Evolutionary conservation across 2,329 filamentous ascomycete species (phyloP).

Genomic region (Podosphaera xanthii): DNA sequence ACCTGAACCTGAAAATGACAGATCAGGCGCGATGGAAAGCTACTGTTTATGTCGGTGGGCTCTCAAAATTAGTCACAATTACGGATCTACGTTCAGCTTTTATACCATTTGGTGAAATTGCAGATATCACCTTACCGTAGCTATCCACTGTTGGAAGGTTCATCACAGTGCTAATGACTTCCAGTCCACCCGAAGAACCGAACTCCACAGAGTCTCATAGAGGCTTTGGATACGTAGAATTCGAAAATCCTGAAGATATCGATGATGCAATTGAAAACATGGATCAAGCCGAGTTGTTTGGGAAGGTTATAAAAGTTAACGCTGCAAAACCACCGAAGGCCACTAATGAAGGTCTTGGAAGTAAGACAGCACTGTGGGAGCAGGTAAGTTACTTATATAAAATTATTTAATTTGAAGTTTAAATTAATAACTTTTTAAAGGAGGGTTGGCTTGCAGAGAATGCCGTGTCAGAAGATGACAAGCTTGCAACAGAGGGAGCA

Average conservation of each 20-base stretch:
- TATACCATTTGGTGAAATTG: slow-evolving; percentile 88
- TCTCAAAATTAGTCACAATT: slow-evolving; percentile 55
- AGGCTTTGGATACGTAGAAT: slow-evolving; percentile 94
- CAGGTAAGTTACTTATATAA: slow-evolving; percentile 39
- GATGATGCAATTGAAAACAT: slow-evolving; percentile 97
- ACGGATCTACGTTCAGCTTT: slow-evolving; percentile 73
- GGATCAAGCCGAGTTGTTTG: slow-evolving; percentile 91
- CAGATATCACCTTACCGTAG: slow-evolving; percentile 61
- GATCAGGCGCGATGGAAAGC: slow-evolving; percentile 68
- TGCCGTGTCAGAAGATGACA: slow-evolving; percentile 63
- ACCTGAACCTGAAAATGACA: slow-evolving; percentile 32
- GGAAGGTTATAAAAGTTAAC: slow-evolving; percentile 75
- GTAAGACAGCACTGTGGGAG: slow-evolving; percentile 89
- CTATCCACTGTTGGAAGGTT: slow-evolving; percentile 3
- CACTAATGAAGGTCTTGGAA: slow-evolving; percentile 65
- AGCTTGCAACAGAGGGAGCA: slow-evolving; percentile 31
- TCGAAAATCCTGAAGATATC: slow-evolving; percentile 64
- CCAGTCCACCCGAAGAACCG: slow-evolving; percentile 50
- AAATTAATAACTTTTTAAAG: slow-evolving; percentile 23
- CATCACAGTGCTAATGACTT: slow-evolving; percentile 2
- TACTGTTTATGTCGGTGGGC: slow-evolving; percentile 78
- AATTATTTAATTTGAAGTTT: not conserved
- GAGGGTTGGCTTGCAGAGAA: slow-evolving; percentile 85
- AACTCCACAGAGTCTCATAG: slow-evolving; percentile 61
- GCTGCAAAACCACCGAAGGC: slow-evolving; percentile 83